phyloP scores from a whole-genome alignment of 1,284 basidiomycete species.

The Schizophyllum amplum region DNA sequence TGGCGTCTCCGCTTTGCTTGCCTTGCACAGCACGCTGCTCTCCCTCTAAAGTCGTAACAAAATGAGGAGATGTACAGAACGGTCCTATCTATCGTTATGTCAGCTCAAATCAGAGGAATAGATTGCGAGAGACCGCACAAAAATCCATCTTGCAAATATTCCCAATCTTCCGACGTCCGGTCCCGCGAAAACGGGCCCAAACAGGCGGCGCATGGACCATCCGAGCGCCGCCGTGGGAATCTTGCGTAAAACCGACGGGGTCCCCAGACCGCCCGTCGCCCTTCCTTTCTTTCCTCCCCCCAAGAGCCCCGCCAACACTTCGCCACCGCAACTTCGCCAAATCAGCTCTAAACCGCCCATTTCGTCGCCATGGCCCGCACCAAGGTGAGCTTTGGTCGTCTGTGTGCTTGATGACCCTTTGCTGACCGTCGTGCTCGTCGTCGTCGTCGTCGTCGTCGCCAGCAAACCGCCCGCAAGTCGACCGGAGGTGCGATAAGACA shows the following conservation, averaged over 20 bases:
- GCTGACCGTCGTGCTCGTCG: background rate
- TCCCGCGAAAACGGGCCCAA: background rate
- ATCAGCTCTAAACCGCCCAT: background rate
- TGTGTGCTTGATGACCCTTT: background rate
- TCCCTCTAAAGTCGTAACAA: too few species aligned
- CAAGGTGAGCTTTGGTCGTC: background rate
- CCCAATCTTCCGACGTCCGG: background rate
- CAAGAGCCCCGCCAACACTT: background rate
- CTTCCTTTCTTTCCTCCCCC: background rate
- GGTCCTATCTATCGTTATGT: background rate
- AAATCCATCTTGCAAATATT: background rate
- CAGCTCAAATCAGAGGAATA: background rate
- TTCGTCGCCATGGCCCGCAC: background rate
- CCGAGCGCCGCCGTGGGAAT: background rate
- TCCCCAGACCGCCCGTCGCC: background rate
- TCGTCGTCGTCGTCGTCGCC: background rate
- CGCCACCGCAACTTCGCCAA: background rate
- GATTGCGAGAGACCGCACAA: background rate
- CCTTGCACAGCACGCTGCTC: background rate
- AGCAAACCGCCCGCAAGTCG: constrained; percentile 87
- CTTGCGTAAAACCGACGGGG: background rate
- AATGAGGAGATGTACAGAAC: too few species aligned
- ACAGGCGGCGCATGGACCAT: background rate
- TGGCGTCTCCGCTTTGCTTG: background rate
- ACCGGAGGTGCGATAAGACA: constrained; percentile 55